Evolutionary conservation across 2,329 filamentous ascomycete species (phyloP).

Genomic region (Tothia fuscella): DNA sequence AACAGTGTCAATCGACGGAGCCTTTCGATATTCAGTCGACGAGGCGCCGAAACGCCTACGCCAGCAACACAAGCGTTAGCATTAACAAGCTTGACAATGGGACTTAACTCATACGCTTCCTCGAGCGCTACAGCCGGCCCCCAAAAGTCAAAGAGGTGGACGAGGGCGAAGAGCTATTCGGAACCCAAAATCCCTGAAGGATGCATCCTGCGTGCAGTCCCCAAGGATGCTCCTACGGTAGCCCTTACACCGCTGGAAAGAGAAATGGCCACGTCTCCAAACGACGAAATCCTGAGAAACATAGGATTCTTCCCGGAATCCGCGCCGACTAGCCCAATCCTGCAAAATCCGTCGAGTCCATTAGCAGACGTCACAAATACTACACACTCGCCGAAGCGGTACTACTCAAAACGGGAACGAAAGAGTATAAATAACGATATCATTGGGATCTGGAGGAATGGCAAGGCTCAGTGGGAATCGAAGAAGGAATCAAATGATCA

Average conservation of each 20-base stretch:
- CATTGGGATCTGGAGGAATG: conserved; percentile 34
- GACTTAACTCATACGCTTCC: conserved; percentile 1
- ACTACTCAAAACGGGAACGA: neutral
- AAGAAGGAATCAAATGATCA: conserved; percentile 11
- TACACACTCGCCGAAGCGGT: conserved; percentile 12
- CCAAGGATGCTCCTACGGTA: conserved; percentile 11
- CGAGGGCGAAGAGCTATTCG: neutral
- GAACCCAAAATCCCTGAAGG: conserved; percentile 12
- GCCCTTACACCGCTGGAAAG: conserved; percentile 22
- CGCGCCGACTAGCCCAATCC: conserved; percentile 4
- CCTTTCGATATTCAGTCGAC: conserved; percentile 47
- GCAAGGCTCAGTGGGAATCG: conserved; percentile 30
- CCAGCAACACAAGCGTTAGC: conserved; percentile 11
- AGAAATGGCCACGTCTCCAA: conserved; percentile 28
- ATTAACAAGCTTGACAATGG: conserved; percentile 12
- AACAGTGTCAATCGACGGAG: conserved; percentile 29
- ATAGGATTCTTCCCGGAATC: conserved; percentile 20
- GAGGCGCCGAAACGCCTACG: conserved; percentile 12
- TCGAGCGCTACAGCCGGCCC: conserved; percentile 9
- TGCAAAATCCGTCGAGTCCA: conserved; percentile 12
- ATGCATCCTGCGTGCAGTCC: conserved; percentile 26
- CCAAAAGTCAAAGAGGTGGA: conserved; percentile 9
- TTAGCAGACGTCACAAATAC: conserved; percentile 13
- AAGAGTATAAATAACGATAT: conserved; percentile 11
- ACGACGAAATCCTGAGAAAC: conserved; percentile 27